Base-by-base conservation (phyloP, 2,329 filamentous ascomycete genomes). In the Microcyclospora pomicola region DNA sequence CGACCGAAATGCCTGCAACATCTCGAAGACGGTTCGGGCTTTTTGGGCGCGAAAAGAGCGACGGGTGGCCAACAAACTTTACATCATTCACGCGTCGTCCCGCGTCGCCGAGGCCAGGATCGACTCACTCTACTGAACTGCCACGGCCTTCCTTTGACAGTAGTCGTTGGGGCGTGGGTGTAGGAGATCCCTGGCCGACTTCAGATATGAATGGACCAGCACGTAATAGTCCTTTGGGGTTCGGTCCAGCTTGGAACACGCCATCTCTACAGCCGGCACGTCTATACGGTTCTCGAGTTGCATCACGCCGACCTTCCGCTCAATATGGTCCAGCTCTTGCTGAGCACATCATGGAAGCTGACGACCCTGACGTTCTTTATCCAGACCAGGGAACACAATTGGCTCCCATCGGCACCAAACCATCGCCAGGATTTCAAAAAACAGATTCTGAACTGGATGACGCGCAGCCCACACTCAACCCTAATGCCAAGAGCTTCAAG, bases 401-500 rank as follows among this genome's bases (percentile, higher is more conserved):
- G 42, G 73, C 72, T 3, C 74, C 75, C 1, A 95, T 96, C 47
- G 88, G 88, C 15, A 92, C 84, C 2, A 55, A 48, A 37, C 58
- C 57, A 4, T 34, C 77, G 79, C 36, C 46, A 34, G 44, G 43
- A 28, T 43, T 46, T 3, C 43, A 46, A 29, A 46, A 46, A 35
- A 35, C 43, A 6, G 47, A 43, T 3, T 41, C 44, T 11, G 34
- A 34, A 7, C 34, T 15, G 5, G 35, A 59, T 51, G 48, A 63
- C 37, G 53, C 67, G 31, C 65, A 77, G 60, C 51, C 75, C 34
- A 70, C 72, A 49, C 69, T 96, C 19, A 96, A 98, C 51, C 91
- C 91, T 6, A 75, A 83, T 6, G 91, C 88, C 0, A 87, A 87
- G 7, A 83, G 81, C 1, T 96, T 96, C 56, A 88, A 81, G 60